Conservation (phyloP, 2,329 filamentous ascomycete species). For the Zymoseptoria brevis region DNA sequence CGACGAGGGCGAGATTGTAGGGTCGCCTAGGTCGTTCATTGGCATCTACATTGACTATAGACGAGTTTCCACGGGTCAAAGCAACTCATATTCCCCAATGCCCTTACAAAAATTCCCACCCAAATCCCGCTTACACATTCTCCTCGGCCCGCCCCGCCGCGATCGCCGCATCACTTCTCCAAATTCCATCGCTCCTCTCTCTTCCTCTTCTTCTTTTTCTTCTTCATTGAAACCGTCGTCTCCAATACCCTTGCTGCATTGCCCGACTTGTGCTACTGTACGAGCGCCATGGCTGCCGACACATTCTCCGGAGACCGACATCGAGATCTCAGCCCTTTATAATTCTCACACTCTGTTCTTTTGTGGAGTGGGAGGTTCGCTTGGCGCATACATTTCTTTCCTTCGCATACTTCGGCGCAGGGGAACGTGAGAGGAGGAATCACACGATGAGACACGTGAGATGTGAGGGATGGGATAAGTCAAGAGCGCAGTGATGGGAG, state of each 20-base stretch:
- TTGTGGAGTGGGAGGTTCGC: not conserved
- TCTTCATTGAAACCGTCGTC: not conserved
- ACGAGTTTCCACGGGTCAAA: no score
- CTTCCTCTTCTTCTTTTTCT: not conserved
- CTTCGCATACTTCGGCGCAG: no score
- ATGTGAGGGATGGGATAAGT: no score
- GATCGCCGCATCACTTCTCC: not conserved
- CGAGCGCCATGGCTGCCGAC: not conserved
- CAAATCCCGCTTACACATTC: not conserved
- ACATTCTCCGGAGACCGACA: not conserved
- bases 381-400: not conserved
- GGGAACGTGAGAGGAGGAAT: no score
- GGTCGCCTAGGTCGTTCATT: accelerated
- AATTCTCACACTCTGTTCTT: not conserved
- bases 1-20: conserved; percentile 5
- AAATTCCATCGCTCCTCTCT: not conserved
- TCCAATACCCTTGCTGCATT: not conserved
- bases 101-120: no score
- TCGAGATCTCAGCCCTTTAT: not conserved
- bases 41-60: no score
- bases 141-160: no score
- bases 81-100: no score
- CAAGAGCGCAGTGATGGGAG: no score
- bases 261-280: not conserved
- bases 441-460: no score